Base-by-base conservation (phyloP, 2,329 filamentous ascomycete species). In the Ustulina deusta region DNA sequence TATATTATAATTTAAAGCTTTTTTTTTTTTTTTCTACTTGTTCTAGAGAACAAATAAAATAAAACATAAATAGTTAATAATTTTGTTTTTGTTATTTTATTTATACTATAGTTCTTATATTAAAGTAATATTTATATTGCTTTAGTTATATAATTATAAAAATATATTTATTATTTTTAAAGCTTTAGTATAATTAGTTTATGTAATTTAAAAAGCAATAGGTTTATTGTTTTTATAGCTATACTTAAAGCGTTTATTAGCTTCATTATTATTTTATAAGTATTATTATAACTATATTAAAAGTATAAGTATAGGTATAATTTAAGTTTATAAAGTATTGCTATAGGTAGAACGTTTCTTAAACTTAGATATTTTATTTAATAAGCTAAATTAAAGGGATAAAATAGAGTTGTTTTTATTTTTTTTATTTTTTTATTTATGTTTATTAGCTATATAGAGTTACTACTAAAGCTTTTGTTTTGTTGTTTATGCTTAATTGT, bases 1-100 rank as follows among this genome's bases (percentile, higher is more conserved):
- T 46, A 46, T 46, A 46, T 46, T 46, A 46, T 46, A 46, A 17
- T 9, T 46, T 46, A 11, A 20, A 46, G 42, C n/a, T 46, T 46
- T 46, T 46, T n/a, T 46, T 2, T n/a, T 46, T 20, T 46, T 46
- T 3, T 22, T 46, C 20, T 46, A 46, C 7, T 15, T 46, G 9
- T 46, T 46, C 20, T 20, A 46, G 2, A 46, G 20, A 46, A 46
- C n/a, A 20, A 3, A 46, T 20, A 46, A 46, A 3, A 46, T 20
- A 46, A 20, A 46, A 5, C n/a, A 46, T 46, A 46, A 46, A 20
- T 46, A 46, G 9, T 46, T 46, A 46, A 46, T 20, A 20, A 46
- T 46, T 46, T 46, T 46, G 9, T 10, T 46, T 46, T 46, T 46
- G 6, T 22, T 46, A 20, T 46, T 46, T 20, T 46, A 3, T 3